These are phyloP conservation scores for Xylaria acuta DNA, from an alignment of 495 filamentous ascomycete genomes.

Conservation along the genomic window DNA sequence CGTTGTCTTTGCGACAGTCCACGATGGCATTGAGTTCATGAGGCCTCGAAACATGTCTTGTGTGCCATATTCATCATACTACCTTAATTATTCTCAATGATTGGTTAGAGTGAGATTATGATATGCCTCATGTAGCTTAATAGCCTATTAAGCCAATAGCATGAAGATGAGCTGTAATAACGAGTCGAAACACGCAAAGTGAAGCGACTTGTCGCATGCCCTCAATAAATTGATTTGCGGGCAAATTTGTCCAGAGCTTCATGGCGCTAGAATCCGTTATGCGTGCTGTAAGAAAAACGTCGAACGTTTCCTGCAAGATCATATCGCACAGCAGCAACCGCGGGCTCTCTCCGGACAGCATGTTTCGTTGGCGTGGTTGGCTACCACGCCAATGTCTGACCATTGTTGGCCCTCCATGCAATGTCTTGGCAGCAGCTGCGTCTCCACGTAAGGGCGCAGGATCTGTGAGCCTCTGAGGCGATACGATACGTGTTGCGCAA, in stretches of 20 bases:
- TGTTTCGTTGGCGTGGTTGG: conserved; percentile 16
- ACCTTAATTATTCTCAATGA: background rate
- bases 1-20: background rate
- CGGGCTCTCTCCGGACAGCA: conserved; percentile 17
- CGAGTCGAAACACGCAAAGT: background rate
- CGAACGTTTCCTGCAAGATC: conserved; percentile 26
- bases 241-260: conserved; percentile 10
- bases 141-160: conserved; percentile 11
- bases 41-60: conserved; percentile 15
- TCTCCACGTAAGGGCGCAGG: conserved; percentile 14
- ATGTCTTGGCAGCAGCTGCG: conserved; percentile 21
- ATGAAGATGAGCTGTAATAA: background rate
- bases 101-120: conserved; percentile 8
- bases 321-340: conserved; percentile 21
- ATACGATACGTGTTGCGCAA: background rate
- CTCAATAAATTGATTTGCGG: background rate
- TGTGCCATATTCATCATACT: conserved; percentile 9
- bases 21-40: conserved; percentile 5
- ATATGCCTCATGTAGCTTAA: conserved; percentile 10
- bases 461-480: background rate
- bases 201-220: conserved; percentile 19
- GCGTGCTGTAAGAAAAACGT: conserved; percentile 10
- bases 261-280: background rate
- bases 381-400: conserved; percentile 6
- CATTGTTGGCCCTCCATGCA: background rate